Conservation (phyloP, 805 yeast genomes). For the Saturnispora bothae region DNA sequence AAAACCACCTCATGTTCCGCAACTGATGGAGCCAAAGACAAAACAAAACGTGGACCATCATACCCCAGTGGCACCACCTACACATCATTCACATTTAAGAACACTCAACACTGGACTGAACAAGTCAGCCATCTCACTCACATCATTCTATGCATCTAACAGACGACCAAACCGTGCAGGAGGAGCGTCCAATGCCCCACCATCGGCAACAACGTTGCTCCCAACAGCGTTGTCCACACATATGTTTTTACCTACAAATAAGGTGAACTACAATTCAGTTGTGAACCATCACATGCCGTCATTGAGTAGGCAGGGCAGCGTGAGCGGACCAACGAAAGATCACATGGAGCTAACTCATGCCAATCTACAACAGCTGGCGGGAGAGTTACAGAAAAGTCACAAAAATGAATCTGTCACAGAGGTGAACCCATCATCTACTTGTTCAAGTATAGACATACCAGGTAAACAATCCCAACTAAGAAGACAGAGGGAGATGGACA, state of each 20-base stretch:
- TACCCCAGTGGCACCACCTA: slow-evolving; percentile 10
- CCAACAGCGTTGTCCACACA: slow-evolving; percentile 56
- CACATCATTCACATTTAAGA: background rate
- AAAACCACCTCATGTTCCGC: background rate
- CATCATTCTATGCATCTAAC: slow-evolving; percentile 30
- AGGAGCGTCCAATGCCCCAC: slow-evolving; percentile 42
- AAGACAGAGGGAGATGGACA: slow-evolving; percentile 8
- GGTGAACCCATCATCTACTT: slow-evolving; percentile 11
- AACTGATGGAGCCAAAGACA: too few relatives aligned
- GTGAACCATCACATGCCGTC: too few relatives aligned
- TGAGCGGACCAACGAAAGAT: too few relatives aligned
- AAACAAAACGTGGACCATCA: background rate
- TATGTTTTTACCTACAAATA: slow-evolving; percentile 49
- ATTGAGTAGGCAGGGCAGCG: too few relatives aligned
- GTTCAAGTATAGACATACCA: slow-evolving; percentile 24
- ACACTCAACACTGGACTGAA: slow-evolving; percentile 21
- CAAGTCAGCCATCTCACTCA: slow-evolving; percentile 30
- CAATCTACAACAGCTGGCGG: slow-evolving; percentile 9
- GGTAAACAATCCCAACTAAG: slow-evolving; percentile 10
- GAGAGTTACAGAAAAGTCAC: background rate
- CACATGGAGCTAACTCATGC: slow-evolving; percentile 11
- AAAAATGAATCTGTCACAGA: slow-evolving; percentile 1
- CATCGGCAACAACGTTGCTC: slow-evolving; percentile 43
- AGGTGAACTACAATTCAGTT: too few relatives aligned
- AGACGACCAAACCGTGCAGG: slow-evolving; percentile 20